Evolutionary conservation across 1,284 basidiomycete genomes (phyloP).

Genomic region (Blastosporella zonata): DNA sequence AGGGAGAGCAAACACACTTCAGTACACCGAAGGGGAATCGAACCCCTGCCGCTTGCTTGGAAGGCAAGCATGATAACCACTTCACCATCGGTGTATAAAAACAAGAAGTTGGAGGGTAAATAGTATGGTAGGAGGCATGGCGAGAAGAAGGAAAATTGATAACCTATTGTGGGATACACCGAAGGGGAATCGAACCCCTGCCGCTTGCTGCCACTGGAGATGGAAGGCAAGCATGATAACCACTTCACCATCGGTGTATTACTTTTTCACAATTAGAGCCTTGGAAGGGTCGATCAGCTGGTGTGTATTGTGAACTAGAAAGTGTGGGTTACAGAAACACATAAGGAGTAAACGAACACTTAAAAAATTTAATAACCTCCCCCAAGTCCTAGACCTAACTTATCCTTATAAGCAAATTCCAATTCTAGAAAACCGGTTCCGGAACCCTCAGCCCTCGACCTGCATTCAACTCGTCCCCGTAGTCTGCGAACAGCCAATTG

Average conservation of each 20-base stretch:
- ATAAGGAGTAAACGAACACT: too few species aligned
- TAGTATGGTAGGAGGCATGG: too few species aligned
- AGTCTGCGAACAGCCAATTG: conserved; percentile 67
- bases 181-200: conserved; percentile 79
- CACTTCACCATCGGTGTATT: conserved; percentile 66
- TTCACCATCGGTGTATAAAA: conserved; percentile 52
- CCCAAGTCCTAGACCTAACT: too few species aligned
- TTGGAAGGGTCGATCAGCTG: too few species aligned
- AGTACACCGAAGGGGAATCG: conserved; percentile 71
- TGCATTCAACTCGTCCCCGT: conserved; percentile 18
- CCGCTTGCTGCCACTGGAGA: conserved; percentile 55
- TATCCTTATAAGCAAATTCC: background rate
- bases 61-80: conserved; percentile 85
- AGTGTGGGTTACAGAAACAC: too few species aligned
- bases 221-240: conserved; percentile 87
- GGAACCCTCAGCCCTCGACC: background rate
- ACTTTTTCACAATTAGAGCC: too few species aligned
- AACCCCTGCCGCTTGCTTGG: conserved; percentile 84
- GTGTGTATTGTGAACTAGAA: too few species aligned
- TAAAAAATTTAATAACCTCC: too few species aligned
- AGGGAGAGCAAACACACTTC: too few species aligned
- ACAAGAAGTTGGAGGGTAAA: too few species aligned
- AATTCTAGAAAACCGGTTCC: background rate
- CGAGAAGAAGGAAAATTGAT: too few species aligned
- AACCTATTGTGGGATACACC: too few species aligned